Evolutionary conservation across 192 early-diverging fungal genomes (phyloP), one percentile per base, ranked within the genome.

Genomic region (Spizellomyces punctatus): DNA sequence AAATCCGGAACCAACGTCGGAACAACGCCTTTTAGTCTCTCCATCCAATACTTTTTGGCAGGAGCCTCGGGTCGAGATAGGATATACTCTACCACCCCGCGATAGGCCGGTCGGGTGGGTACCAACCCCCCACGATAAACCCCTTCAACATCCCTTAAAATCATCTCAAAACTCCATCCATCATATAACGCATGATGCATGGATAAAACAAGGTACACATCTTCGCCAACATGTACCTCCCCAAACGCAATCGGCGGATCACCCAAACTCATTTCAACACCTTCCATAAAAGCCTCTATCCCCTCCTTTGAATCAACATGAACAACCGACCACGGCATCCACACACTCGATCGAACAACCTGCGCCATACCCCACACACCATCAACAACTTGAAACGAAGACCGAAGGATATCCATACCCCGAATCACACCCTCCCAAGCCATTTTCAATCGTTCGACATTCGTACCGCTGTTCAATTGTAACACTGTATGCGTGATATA

Each of bases 121-220:
- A n/a, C 10, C n/a, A n/a, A 16, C 10, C 58, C 27, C 8, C 14
- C 19, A 9, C 22, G 5, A 46, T 70, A 70, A 10, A 8, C 58
- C 8, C 22, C 16, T 7, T 27, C 4, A 64, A 80, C 58, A 71
- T 79, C 78, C 17, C 48, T 44, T 8, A 79, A n/a, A 22, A 79
- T 57, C 44, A 79, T 45, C 8, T 49, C 57, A 14, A 75, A 63
- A 9, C 41, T 46, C 72, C 71, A 80, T 58, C 79, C 79, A 56
- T 80, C 79, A 61, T 79, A 80, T 5, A 78, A 21, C 5, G 72
- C 64, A 47, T 80, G 79, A 56, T 79, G 76, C 14, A 77, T 46
- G 2, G 67, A 61, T 10, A 79, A 36, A 9, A 70, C 45, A 10
- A 70, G 12, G 5, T 10, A 21, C 10, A 9, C 16, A 5, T 65